Evolutionary conservation across 257 asterid species (phyloP).

Genomic region (Nicotiana noctiflora): DNA sequence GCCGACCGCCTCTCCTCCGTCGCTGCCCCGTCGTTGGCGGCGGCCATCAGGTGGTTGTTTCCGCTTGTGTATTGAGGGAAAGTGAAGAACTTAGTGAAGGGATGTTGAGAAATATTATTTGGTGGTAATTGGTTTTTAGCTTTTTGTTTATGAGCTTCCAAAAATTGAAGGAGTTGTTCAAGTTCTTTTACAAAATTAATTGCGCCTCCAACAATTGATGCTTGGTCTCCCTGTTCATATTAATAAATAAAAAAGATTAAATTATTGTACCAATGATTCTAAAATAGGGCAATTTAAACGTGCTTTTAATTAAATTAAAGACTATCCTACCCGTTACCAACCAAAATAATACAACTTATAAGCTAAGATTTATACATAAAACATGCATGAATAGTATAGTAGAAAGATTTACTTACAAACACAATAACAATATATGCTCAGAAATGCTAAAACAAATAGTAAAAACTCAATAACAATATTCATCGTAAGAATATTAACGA

Average conservation of each 20-base stretch:
- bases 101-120: background rate
- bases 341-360: background rate
- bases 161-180: constrained; percentile 48
- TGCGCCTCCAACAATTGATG: constrained; percentile 70
- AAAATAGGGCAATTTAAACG: background rate
- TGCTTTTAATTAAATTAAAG: background rate
- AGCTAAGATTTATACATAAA: background rate
- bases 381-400: background rate
- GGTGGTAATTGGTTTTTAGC: background rate
- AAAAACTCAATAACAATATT: no score
- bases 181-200: constrained; percentile 59
- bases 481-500: no score
- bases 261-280: background rate
- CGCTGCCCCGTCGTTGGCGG: background rate
- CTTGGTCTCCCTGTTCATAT: constrained; percentile 59
- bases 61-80: constrained; percentile 29
- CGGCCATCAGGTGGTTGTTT: background rate
- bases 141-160: constrained; percentile 32
- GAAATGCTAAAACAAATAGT: no score
- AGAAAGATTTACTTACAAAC: background rate
- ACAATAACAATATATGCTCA: no score
- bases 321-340: background rate
- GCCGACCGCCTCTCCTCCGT: constrained; percentile 21
- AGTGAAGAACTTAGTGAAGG: constrained; percentile 18
- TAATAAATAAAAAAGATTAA: background rate